Conservation (phyloP, 179 eudicot species). For the Drosera spatulata region DNA sequence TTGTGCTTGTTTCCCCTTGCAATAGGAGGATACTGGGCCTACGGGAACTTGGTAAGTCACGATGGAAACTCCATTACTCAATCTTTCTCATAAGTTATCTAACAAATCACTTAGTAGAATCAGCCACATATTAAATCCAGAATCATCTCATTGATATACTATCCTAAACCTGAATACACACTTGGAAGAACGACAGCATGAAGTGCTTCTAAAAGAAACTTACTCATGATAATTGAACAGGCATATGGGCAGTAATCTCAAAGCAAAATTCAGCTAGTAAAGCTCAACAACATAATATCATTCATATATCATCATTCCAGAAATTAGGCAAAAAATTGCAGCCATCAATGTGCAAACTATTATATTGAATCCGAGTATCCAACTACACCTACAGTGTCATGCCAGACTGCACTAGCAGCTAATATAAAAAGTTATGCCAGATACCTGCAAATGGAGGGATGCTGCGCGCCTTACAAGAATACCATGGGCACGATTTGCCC, state of each 20-base stretch:
- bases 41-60: slow-evolving; percentile 35
- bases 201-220: too few species aligned
- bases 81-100: neutral
- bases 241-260: too few species aligned
- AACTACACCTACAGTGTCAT: neutral
- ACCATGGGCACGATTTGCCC: slow-evolving; percentile 49
- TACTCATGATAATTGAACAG: too few species aligned
- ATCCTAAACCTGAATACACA: too few species aligned
- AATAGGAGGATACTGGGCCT: slow-evolving; percentile 61
- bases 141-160: too few species aligned
- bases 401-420: neutral
- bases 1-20: slow-evolving; percentile 54
- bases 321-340: too few species aligned
- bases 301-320: too few species aligned
- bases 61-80: slow-evolving; percentile 11
- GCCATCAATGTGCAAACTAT: too few species aligned
- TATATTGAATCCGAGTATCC: neutral
- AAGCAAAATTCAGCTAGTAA: too few species aligned
- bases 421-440: slow-evolving; percentile 6
- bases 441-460: slow-evolving; percentile 49
- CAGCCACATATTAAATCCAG: neutral
- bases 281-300: too few species aligned
- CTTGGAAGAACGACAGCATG: too few species aligned
- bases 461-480: slow-evolving; percentile 43
- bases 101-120: neutral